phyloP scores from a whole-genome alignment of 768 basidiomycete genomes.

The Boletus pseudo-olivaceus region DNA sequence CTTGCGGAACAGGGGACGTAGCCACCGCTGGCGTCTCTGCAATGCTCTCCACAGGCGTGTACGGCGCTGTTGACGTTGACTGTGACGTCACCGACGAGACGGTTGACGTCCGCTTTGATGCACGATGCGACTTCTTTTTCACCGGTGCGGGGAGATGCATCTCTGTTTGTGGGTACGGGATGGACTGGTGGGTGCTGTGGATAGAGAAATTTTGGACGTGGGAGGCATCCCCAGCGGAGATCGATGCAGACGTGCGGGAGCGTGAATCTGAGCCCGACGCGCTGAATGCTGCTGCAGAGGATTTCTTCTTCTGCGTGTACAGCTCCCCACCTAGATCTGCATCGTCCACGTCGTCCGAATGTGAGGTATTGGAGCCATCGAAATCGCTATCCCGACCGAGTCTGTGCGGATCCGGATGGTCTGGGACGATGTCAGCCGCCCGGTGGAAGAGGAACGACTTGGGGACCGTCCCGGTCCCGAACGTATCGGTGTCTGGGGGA shows the following conservation, averaged over 20 bases:
- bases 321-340: conserved; percentile 60
- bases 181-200: conserved; percentile 23
- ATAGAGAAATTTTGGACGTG: conserved; percentile 24
- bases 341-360: conserved; percentile 40
- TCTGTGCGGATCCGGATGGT: conserved; percentile 12
- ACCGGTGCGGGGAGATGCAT: conserved; percentile 24
- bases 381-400: not conserved
- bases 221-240: conserved; percentile 28
- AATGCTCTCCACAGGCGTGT: conserved; percentile 33
- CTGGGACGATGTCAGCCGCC: not conserved
- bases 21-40: conserved; percentile 25
- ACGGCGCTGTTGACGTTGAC: conserved; percentile 44
- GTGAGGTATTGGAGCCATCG: too few species aligned
- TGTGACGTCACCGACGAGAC: conserved; percentile 43
- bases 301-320: conserved; percentile 42
- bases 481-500: conserved; percentile 34
- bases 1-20: conserved; percentile 27
- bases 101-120: conserved; percentile 32
- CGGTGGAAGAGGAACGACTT: not conserved
- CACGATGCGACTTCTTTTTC: conserved; percentile 19
- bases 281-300: conserved; percentile 31
- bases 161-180: conserved; percentile 26
- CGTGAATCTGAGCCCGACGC: conserved; percentile 53
- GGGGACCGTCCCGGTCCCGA: conserved; percentile 28
- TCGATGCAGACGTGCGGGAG: conserved; percentile 56